Conservation (phyloP, 306 rosid genomes). For the Cyamopsis tetragonoloba region DNA sequence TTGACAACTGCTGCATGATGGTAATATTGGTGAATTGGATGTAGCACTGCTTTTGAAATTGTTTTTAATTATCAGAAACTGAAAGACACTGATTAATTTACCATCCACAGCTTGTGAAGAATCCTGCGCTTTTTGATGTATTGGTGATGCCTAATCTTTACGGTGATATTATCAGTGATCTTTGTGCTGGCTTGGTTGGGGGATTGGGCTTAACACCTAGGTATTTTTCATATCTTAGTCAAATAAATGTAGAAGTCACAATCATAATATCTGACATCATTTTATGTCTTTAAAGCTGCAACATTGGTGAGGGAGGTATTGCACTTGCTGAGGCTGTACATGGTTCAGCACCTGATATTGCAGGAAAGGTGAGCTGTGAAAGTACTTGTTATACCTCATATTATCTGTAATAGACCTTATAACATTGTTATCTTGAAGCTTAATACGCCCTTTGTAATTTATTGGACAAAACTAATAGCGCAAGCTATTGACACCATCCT, state of each 20-base stretch:
- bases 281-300: conserved; percentile 54
- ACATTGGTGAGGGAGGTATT: conserved; percentile 97
- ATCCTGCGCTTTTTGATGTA: conserved; percentile 92
- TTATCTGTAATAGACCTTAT: neutral
- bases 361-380: conserved; percentile 76
- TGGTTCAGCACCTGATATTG: conserved; percentile 99
- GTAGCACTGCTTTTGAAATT: conserved; percentile 22
- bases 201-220: conserved; percentile 98
- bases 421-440: neutral
- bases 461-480: conserved; percentile 8
- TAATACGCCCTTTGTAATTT: neutral
- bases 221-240: conserved; percentile 25
- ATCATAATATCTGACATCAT: conserved; percentile 28
- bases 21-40: conserved; percentile 40
- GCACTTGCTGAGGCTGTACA: conserved; percentile 99
- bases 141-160: conserved; percentile 99
- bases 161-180: conserved; percentile 98
- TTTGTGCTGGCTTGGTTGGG: conserved; percentile 98
- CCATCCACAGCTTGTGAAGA: conserved; percentile 86
- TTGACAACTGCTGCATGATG: conserved; percentile 99
- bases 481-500: neutral
- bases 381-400: neutral
- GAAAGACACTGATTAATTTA: neutral
- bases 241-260: neutral
- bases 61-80: conserved; percentile 9